phyloP scores from a whole-genome alignment of 2,329 filamentous ascomycete species.

The Clonostachys solani region DNA sequence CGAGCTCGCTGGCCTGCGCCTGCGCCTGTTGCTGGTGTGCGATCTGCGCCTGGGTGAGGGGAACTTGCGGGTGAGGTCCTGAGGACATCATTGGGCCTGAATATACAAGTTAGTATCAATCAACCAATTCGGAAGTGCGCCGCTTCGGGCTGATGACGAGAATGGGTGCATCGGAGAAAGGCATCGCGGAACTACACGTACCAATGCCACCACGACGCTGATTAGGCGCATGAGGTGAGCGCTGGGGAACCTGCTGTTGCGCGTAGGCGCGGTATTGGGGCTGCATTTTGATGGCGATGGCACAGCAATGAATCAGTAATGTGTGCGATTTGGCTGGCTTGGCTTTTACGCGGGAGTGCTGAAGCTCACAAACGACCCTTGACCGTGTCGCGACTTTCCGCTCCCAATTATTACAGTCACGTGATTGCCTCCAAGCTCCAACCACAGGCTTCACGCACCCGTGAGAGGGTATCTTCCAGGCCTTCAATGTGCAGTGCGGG shows the following conservation, averaged over 20 bases:
- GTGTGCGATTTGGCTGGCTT: too few relatives aligned
- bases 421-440: too few relatives aligned
- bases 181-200: constrained; percentile 19
- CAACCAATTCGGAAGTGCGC: too few relatives aligned
- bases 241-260: constrained; percentile 38
- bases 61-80: constrained; percentile 44
- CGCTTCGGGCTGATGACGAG: neutral
- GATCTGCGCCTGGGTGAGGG: constrained; percentile 50
- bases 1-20: constrained; percentile 53
- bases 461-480: too few relatives aligned
- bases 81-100: constrained; percentile 55
- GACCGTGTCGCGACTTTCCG: too few relatives aligned
- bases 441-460: too few relatives aligned
- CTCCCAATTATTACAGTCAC: too few relatives aligned
- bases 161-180: neutral
- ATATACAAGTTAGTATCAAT: neutral
- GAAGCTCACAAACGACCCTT: too few relatives aligned
- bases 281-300: constrained; percentile 29
- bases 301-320: too few relatives aligned
- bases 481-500: too few relatives aligned
- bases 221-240: constrained; percentile 40
- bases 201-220: constrained; percentile 50
- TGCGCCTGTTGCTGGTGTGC: constrained; percentile 44
- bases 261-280: constrained; percentile 44
- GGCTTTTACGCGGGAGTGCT: too few relatives aligned